A percentile compares a stretch with the other conserved stretches of the same genome.
These are phyloP conservation scores for Chytridium lagenaria DNA, from an alignment of 371 early-diverging fungal genomes.

Conservation along the genomic window DNA sequence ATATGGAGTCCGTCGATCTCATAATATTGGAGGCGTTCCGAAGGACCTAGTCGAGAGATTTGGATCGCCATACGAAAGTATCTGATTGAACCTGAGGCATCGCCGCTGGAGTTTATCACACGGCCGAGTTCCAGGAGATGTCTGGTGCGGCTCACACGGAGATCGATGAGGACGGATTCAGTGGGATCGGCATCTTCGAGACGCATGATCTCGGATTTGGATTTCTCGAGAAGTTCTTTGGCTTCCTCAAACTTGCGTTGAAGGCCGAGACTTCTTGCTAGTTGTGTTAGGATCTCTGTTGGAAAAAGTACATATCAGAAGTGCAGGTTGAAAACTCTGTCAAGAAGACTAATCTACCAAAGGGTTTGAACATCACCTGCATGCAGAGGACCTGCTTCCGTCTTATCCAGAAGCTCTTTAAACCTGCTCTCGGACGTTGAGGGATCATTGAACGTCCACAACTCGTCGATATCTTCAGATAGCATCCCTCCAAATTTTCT, in stretches of 20 bases:
- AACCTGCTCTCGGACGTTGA: constrained; percentile 4
- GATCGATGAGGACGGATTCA: not conserved
- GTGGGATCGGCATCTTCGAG: constrained; percentile 1
- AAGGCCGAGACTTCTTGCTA: constrained; percentile 23
- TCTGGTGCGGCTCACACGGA: constrained; percentile 11
- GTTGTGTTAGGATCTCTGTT: constrained; percentile 23
- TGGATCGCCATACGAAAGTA: constrained; percentile 24
- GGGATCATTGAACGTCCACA: not conserved
- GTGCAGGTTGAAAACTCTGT: not conserved
- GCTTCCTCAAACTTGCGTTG: constrained; percentile 23
- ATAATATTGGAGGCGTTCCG: constrained; percentile 7
- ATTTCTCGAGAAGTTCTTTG: not conserved
- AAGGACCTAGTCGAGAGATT: not conserved
- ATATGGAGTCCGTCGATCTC: constrained; percentile 23
- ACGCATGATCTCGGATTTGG: not conserved
- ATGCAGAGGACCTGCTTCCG: not conserved
- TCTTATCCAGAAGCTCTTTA: not conserved
- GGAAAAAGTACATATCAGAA: not conserved
- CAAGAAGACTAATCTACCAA: not conserved
- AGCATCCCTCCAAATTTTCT: not conserved
- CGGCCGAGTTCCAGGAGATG: constrained; percentile 21
- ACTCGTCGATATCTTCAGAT: not conserved
- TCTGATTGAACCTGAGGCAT: not conserved
- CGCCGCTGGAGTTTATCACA: constrained; percentile 8
- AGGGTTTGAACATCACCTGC: not conserved